A percentile compares a stretch with the other conserved stretches of the same genome.
Conservation (phyloP, 495 filamentous ascomycete species). For the Aspergillus carlsbadensis region DNA sequence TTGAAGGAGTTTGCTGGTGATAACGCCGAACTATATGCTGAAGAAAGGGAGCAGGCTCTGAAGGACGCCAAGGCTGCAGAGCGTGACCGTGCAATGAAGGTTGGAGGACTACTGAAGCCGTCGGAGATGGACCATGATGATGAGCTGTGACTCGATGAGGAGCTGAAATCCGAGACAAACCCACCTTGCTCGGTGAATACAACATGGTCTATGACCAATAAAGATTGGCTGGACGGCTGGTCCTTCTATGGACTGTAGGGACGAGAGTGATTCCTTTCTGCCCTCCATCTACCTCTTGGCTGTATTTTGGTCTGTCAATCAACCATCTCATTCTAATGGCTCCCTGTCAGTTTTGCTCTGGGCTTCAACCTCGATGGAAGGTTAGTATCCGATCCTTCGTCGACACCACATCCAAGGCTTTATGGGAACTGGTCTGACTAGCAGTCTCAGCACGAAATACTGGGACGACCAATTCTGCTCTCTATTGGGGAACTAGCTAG, state of each 20-base stretch:
- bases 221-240: slow-evolving; percentile 42
- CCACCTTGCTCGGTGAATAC: slow-evolving; percentile 16
- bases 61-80: slow-evolving; percentile 78
- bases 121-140: slow-evolving; percentile 89
- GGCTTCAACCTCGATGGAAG: slow-evolving; percentile 2
- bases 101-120: slow-evolving; percentile 88
- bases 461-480: not conserved
- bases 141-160: slow-evolving; percentile 81
- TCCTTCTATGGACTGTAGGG: slow-evolving; percentile 38
- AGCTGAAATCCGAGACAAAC: slow-evolving; percentile 59
- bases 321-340: not conserved
- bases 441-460: not conserved
- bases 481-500: not conserved
- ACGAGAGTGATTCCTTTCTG: not conserved
- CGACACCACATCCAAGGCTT: not conserved
- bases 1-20: slow-evolving; percentile 92
- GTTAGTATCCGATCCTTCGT: slow-evolving; percentile 9
- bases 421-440: not conserved
- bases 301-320: slow-evolving; percentile 16
- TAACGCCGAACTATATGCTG: slow-evolving; percentile 83
- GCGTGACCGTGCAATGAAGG: slow-evolving; percentile 83
- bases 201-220: slow-evolving; percentile 3
- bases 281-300: slow-evolving; percentile 7
- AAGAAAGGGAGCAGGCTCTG: slow-evolving; percentile 85
- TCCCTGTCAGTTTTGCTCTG: slow-evolving; percentile 6